A percentile compares a stretch with the other conserved stretches of the same genome.
phyloP scores from a whole-genome alignment of 1,139 yeast genomes.

The Arxiozyma heterogenica region DNA sequence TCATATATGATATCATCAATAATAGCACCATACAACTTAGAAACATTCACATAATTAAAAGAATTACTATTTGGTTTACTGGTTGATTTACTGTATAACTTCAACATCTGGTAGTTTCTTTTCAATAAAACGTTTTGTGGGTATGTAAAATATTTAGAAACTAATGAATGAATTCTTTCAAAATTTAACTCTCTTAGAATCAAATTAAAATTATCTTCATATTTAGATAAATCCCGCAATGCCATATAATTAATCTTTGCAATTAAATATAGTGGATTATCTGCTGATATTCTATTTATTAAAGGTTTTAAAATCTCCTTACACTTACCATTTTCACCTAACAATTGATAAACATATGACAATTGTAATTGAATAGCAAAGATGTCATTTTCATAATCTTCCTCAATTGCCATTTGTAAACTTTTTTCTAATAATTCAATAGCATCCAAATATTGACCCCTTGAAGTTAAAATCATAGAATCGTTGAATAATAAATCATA shows the following conservation, averaged over 20 bases:
- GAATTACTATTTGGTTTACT: conserved; percentile 3
- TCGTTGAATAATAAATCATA: conserved; percentile 62
- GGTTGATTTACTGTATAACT: conserved; percentile 19
- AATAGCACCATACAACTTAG: conserved; percentile 16
- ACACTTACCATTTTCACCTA: conserved; percentile 41
- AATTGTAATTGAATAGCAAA: conserved; percentile 46
- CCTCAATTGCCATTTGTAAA: conserved; percentile 28
- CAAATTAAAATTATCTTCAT: conserved; percentile 24
- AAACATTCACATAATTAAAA: conserved; percentile 15
- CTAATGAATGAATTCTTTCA: conserved; percentile 18
- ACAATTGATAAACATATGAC: conserved; percentile 51
- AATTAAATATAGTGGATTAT: conserved; percentile 25
- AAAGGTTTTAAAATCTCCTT: conserved; percentile 33
- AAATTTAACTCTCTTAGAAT: conserved; percentile 29
- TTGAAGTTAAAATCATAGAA: conserved; percentile 40
- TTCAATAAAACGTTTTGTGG: conserved; percentile 22
- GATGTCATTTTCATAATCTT: conserved; percentile 32
- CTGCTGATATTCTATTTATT: conserved; percentile 19
- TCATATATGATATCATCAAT: conserved; percentile 24
- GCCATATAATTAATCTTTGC: conserved; percentile 29
- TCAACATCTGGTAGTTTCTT: conserved; percentile 18
- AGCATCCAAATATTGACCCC: conserved; percentile 37
- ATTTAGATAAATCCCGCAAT: conserved; percentile 20
- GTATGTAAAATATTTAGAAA: conserved; percentile 18
- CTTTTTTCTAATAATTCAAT: conserved; percentile 46